Evolutionary conservation across 1,284 basidiomycete genomes (phyloP), one percentile per base, ranked within the genome.

Genomic region (Inonotus hispidus): DNA sequence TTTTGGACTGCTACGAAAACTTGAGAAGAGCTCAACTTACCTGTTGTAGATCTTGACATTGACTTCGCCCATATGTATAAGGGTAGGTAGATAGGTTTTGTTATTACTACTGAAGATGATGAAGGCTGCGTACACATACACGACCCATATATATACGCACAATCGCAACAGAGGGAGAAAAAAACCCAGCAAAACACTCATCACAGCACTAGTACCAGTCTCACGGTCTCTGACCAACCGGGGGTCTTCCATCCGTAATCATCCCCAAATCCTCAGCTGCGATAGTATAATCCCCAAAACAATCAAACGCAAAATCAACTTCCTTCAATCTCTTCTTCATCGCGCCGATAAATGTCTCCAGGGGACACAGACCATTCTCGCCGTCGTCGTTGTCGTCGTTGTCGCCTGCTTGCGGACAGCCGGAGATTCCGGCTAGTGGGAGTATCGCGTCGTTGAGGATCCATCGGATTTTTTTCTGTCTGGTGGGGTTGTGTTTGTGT

Each of bases 1-100:
- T 93, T 93, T 73, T 95, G 90, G 88, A 90, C 84, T 1, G 93
- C 92, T 2, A 93, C 82, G 10, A 93, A 91, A 70, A 64, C 69
- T n/a, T 37, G 43, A 32, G 53, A 45, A 11, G 38, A n/a, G n/a
- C n/a, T n/a, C n/a, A n/a, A n/a, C n/a, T n/a, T n/a, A n/a, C n/a
- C n/a, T n/a, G 32, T 32, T 8, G 32, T 32, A 3, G 32, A 32
- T 32, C 32, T n/a, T n/a, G n/a, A n/a, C n/a, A n/a, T n/a, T n/a
- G n/a, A n/a, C n/a, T n/a, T n/a, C n/a, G n/a, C n/a, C n/a, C n/a
- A n/a, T n/a, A n/a, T n/a, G n/a, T n/a, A n/a, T n/a, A n/a, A n/a
- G n/a, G n/a, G n/a, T n/a, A n/a, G n/a, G n/a, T n/a, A n/a, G n/a
- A n/a, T n/a, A n/a, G n/a, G n/a, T n/a, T n/a, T n/a, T n/a, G n/a